These are phyloP conservation scores for Leishmania martiniquensis DNA, from an alignment of 208 protist genomes.

Conservation along the genomic window DNA sequence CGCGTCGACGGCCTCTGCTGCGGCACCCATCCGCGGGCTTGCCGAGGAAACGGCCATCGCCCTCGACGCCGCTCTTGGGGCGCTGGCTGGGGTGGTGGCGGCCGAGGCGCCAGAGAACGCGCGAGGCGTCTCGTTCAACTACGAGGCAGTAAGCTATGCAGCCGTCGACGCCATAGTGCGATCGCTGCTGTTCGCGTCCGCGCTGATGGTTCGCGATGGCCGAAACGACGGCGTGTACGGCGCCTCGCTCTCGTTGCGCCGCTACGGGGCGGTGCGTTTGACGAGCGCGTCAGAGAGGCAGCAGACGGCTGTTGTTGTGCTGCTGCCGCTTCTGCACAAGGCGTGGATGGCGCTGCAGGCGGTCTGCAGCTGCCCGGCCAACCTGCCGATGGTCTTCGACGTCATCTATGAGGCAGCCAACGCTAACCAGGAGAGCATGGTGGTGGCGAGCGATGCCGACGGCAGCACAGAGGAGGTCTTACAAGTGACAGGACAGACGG, in stretches of 20 bases:
- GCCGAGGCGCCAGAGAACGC: constrained; percentile 64
- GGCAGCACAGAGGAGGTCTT: constrained; percentile 33
- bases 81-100: constrained; percentile 52
- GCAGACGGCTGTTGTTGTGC: constrained; percentile 57
- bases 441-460: constrained; percentile 16
- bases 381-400: constrained; percentile 76
- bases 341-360: constrained; percentile 65
- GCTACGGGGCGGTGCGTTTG: constrained; percentile 39
- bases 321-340: constrained; percentile 81
- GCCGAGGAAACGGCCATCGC: constrained; percentile 34
- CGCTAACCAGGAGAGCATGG: constrained; percentile 42
- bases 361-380: constrained; percentile 46
- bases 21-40: constrained; percentile 11
- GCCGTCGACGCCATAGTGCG: constrained; percentile 57
- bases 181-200: constrained; percentile 43
- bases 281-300: constrained; percentile 44
- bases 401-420: constrained; percentile 52
- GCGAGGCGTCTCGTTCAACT: constrained; percentile 53
- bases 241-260: constrained; percentile 34
- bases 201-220: constrained; percentile 52
- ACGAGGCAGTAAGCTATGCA: constrained; percentile 50
- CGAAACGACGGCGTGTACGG: constrained; percentile 40
- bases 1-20: background rate
- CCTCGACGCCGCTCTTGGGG: constrained; percentile 63
- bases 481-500: constrained; percentile 34